phyloP scores from a whole-genome alignment of 208 protist species.

The Acanthamoeba castellanii region DNA sequence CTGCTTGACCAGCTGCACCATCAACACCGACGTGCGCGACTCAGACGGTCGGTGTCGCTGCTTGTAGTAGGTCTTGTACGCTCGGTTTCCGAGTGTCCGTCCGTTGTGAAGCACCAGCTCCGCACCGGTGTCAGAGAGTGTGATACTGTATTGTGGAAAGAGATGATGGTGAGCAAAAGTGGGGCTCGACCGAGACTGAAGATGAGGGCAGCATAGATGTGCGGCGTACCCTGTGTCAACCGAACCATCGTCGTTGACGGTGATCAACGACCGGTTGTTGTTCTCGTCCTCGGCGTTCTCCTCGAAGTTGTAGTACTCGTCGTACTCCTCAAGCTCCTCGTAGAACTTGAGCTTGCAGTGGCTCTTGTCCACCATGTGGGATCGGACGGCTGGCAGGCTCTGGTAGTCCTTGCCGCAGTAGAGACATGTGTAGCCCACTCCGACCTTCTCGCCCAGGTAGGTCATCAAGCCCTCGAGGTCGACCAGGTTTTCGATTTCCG shows the following conservation, averaged over 20 bases:
- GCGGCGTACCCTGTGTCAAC: neutral
- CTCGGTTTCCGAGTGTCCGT: constrained; percentile 38
- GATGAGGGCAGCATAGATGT: neutral
- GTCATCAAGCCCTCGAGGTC: constrained; percentile 86
- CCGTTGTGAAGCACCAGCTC: constrained; percentile 64
- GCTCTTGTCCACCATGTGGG: constrained; percentile 87
- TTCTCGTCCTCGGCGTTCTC: constrained; percentile 33
- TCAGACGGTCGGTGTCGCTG: constrained; percentile 26
- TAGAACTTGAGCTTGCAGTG: constrained; percentile 87
- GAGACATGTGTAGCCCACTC: constrained; percentile 86
- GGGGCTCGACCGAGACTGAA: neutral
- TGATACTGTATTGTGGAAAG: neutral
- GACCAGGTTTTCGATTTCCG: constrained; percentile 86
- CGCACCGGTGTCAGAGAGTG: constrained; percentile 16
- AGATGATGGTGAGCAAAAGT: neutral
- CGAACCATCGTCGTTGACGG: constrained; percentile 1
- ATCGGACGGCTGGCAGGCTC: constrained; percentile 82
- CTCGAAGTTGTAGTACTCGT: constrained; percentile 89
- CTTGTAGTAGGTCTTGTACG: constrained; percentile 20
- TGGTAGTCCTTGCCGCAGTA: constrained; percentile 83
- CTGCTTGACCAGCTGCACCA: constrained; percentile 63
- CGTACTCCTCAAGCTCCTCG: constrained; percentile 83
- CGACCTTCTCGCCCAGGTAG: constrained; percentile 88
- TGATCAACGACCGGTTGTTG: neutral
- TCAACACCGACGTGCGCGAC: constrained; percentile 53